Evolutionary conservation across 106 monocot genomes (phyloP), one percentile per base, ranked within the genome.

Genomic region (Dioscorea dumetorum): DNA sequence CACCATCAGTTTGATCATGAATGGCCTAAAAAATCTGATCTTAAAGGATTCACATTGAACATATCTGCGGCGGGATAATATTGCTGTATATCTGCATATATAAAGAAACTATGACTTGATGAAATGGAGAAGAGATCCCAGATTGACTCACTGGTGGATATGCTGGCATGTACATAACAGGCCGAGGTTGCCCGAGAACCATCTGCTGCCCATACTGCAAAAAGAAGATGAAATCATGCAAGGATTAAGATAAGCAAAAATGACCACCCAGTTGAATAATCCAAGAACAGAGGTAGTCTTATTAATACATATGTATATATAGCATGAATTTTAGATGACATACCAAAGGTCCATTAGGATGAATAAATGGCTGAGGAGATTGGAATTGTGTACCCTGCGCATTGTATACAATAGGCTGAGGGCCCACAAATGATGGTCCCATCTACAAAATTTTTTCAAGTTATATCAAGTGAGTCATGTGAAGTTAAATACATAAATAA

Each of bases 151-250:
- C 80, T 48, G 75, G 71, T 24, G 53, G 75, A 68, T 75, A 80
- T 5, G 48, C 49, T 59, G 75, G 71, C 75, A 80, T 63, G 28
- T 73, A 82, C 49, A 73, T 50, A 52, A 69, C 60, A 56, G 70
- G 85, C 23, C 74, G 76, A 62, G 80, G 74, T 68, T 80, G 85
- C 21, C 77, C 77, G 66, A 74, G 19, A 57, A 80, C 67, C 80
- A 85, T 63, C 62, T 73, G 85, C 70, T 74, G 77, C 12, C 76
- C 77, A 63, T 85, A 85, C 85, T 85, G 76, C 61, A 72, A 75
- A 75, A 61, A 32, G 22, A 62, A 18, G 33, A 41, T 41, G 41
- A 63, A 56, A 3, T 59, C 12, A 61, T 23, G 8, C 10, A 41
- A 10, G 41, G 3, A 50, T 54, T 6, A 35, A 12, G 31, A 50